These are phyloP conservation scores for Colletotrichum echinochloae DNA, from an alignment of 2,329 filamentous ascomycete species.

Conservation along the genomic window DNA sequence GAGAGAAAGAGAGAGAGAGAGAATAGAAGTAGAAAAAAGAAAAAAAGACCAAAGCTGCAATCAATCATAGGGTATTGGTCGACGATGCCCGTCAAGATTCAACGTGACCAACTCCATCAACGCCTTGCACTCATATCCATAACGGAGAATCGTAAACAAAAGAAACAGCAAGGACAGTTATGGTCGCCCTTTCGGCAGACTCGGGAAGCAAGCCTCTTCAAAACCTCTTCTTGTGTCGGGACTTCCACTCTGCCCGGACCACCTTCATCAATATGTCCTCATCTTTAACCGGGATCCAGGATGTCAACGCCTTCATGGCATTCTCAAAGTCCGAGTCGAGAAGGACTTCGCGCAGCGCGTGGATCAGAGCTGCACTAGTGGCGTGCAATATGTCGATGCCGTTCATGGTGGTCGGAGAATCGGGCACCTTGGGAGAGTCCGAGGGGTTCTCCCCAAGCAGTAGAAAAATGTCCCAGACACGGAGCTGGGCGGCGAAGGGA, in stretches of 20 bases:
- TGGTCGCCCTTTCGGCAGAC: not conserved
- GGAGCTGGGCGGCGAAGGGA: conserved; percentile 91
- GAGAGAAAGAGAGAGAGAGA: not conserved
- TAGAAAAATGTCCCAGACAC: conserved; percentile 98
- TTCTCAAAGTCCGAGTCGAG: conserved; percentile 97
- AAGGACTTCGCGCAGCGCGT: conserved; percentile 88
- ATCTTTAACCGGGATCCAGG: conserved; percentile 93
- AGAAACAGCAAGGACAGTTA: not conserved
- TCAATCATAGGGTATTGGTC: conserved; percentile 28
- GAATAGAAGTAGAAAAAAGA: too few relatives aligned
- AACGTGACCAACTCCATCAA: conserved; percentile 28
- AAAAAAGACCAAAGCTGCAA: not conserved
- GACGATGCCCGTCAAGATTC: conserved; percentile 24
- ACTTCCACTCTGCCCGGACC: conserved; percentile 87
- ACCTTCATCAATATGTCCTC: conserved; percentile 94
- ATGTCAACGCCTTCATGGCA: conserved; percentile 96
- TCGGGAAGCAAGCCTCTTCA: conserved; percentile 45
- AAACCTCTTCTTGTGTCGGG: conserved; percentile 60
- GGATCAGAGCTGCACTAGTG: conserved; percentile 88
- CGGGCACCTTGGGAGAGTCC: conserved; percentile 40
- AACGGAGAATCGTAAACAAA: conserved; percentile 2
- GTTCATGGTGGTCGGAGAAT: conserved; percentile 25
- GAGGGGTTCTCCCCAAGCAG: conserved; percentile 83
- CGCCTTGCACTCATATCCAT: conserved; percentile 31
- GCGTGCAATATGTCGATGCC: conserved; percentile 92